A percentile compares a stretch with the other conserved stretches of the same genome.
Evolutionary conservation across 1,139 yeast genomes (phyloP).

Genomic region (Sugiyamaella castrensis): DNA sequence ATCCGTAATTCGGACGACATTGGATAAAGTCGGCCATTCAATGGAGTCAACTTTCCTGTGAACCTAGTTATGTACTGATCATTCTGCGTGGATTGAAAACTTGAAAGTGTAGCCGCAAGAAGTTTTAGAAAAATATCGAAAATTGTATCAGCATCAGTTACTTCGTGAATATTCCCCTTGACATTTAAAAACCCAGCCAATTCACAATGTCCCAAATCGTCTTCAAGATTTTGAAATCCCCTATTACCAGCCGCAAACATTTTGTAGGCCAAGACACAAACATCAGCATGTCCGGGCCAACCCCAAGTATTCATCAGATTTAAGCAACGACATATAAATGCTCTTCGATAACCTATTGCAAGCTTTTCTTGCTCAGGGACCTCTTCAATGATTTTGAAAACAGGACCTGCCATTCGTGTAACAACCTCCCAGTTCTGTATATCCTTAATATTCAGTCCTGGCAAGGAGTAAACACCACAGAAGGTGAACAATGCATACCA

Average conservation of each 20-base stretch:
- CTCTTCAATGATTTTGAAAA: neutral
- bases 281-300: constrained; percentile 1
- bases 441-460: neutral
- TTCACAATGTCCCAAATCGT: neutral
- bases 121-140: constrained; percentile 22
- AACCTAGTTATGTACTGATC: constrained; percentile 12
- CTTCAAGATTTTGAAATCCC: constrained; percentile 6
- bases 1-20: constrained; percentile 17
- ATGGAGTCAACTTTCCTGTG: constrained; percentile 21
- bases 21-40: constrained; percentile 18
- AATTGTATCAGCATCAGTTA: constrained; percentile 12
- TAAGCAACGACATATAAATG: constrained; percentile 8
- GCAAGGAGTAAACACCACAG: constrained; percentile 4
- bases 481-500: constrained; percentile 9
- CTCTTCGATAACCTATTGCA: constrained; percentile 6
- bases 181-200: constrained; percentile 1
- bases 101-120: constrained; percentile 15
- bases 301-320: constrained; percentile 6
- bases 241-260: constrained; percentile 5
- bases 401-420: neutral
- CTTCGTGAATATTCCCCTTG: neutral
- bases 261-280: constrained; percentile 1
- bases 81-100: constrained; percentile 2
- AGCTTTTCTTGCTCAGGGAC: constrained; percentile 1
- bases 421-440: constrained; percentile 4